Conservation (phyloP, 345 rosid genomes). For the Psidium guajava region DNA sequence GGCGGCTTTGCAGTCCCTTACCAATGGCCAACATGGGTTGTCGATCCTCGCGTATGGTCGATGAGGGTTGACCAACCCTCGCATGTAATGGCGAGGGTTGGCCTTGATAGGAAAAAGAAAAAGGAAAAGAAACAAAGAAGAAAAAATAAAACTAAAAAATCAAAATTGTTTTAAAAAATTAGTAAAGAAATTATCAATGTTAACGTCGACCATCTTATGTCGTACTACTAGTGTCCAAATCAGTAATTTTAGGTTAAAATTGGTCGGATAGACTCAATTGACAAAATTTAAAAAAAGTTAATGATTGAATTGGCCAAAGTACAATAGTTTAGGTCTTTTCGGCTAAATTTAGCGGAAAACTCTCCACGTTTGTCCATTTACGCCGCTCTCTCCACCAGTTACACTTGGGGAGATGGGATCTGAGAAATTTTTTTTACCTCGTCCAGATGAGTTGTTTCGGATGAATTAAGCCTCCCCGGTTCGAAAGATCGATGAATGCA, state of each 20-base stretch:
- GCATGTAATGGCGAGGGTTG: too few species aligned
- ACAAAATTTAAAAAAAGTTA: neutral
- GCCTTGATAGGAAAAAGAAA: too few species aligned
- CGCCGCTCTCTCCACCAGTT: neutral
- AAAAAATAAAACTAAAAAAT: too few species aligned
- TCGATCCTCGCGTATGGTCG: too few species aligned
- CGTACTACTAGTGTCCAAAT: neutral
- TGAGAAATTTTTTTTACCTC: neutral
- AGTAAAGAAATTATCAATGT: neutral
- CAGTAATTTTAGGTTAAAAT: neutral
- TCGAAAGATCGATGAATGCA: neutral
- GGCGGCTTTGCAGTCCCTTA: too few species aligned
- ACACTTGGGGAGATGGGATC: neutral
- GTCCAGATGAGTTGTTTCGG: neutral
- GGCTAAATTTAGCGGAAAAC: neutral
- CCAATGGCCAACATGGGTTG: too few species aligned
- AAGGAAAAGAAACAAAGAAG: too few species aligned
- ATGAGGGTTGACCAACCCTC: too few species aligned
- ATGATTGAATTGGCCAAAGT: neutral
- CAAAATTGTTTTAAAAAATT: too few species aligned
- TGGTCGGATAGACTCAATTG: accelerated
- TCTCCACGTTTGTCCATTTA: neutral
- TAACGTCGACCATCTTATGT: neutral
- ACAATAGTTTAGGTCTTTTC: neutral
- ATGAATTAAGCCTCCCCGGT: neutral